These are phyloP conservation scores for Lithohypha guttulata DNA, from an alignment of 2,329 filamentous ascomycete species.

Conservation along the genomic window DNA sequence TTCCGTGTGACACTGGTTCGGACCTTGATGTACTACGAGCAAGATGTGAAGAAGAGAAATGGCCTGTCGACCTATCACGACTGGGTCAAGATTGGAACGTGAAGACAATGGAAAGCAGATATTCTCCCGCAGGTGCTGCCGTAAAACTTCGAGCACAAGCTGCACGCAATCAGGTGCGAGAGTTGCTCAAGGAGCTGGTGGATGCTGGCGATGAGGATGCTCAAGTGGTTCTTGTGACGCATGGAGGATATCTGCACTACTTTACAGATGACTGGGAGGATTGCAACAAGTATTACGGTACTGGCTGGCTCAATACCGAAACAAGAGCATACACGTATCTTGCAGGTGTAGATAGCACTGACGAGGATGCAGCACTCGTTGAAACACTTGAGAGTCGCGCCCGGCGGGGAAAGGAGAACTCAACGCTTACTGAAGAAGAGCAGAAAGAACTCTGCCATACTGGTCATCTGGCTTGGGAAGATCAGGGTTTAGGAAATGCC, in stretches of 20 bases:
- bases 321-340: conserved; percentile 57
- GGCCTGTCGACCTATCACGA: conserved; percentile 51
- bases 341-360: conserved; percentile 41
- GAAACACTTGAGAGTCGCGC: conserved; percentile 34
- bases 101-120: conserved; percentile 43
- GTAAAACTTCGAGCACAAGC: conserved; percentile 52
- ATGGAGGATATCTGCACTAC: conserved; percentile 76
- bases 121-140: conserved; percentile 38
- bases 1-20: conserved; percentile 67
- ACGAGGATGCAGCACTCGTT: conserved; percentile 29
- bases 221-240: conserved; percentile 66
- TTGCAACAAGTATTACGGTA: conserved; percentile 30
- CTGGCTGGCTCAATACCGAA: conserved; percentile 65
- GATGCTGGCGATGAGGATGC: conserved; percentile 41
- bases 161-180: conserved; percentile 49
- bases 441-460: conserved; percentile 31
- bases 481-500: conserved; percentile 29
- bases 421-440: conserved; percentile 26
- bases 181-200: conserved; percentile 49
- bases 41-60: conserved; percentile 48
- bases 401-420: conserved; percentile 30
- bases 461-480: conserved; percentile 34
- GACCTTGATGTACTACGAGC: conserved; percentile 42
- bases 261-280: conserved; percentile 72
- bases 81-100: conserved; percentile 61